Conservation (phyloP, 2,329 filamentous ascomycete species). For the Pseudogymnoascus sp. region DNA sequence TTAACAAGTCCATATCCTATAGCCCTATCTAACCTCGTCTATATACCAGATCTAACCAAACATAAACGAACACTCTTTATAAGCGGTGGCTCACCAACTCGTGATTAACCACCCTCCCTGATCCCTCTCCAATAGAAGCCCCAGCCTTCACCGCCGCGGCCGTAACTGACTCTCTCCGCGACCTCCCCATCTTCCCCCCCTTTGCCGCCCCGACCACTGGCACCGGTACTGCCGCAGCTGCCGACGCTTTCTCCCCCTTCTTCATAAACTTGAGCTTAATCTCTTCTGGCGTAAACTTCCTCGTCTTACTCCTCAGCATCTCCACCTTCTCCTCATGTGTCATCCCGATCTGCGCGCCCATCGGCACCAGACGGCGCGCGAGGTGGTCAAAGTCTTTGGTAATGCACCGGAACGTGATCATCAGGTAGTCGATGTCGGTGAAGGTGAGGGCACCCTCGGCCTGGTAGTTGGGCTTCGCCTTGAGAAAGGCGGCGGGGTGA, state of each 20-base stretch:
- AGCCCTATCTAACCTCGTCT: not conserved
- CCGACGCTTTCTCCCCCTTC: not conserved
- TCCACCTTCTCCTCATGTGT: conserved; percentile 54
- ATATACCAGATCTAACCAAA: not conserved
- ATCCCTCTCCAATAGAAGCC: not conserved
- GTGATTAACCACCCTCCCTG: conserved; percentile 4
- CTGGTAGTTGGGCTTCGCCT: conserved; percentile 60
- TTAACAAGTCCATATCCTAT: not conserved
- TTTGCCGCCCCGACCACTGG: not conserved
- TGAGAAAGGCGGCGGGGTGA: conserved; percentile 66
- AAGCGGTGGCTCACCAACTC: not conserved
- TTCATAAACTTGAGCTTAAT: conserved; percentile 49
- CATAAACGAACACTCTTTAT: not conserved
- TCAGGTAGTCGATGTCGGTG: conserved; percentile 73
- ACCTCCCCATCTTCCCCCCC: not conserved
- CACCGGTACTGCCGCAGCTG: not conserved
- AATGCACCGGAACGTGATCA: conserved; percentile 63
- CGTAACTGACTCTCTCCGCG: not conserved
- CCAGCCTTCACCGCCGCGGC: not conserved
- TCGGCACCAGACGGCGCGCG: conserved; percentile 64
- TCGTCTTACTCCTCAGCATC: conserved; percentile 59
- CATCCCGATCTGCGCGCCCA: conserved; percentile 63
- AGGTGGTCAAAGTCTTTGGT: conserved; percentile 65
- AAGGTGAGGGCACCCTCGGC: conserved; percentile 66
- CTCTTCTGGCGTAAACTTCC: conserved; percentile 57